These are phyloP conservation scores for Daldinia vernicosa DNA, from an alignment of 495 filamentous ascomycete genomes.

Conservation along the genomic window DNA sequence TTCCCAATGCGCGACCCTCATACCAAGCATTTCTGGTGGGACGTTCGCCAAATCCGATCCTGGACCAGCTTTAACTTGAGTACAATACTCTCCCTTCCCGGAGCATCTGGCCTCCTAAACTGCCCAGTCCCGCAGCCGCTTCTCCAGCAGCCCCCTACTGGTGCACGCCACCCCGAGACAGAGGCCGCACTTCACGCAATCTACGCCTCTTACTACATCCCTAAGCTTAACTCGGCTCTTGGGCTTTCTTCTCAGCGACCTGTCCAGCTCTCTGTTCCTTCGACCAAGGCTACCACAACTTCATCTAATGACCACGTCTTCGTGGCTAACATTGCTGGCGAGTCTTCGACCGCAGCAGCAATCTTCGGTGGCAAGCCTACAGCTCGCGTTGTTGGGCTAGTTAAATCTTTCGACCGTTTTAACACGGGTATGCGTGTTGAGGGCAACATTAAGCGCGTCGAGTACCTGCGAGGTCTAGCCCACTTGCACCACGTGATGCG, in stretches of 20 bases:
- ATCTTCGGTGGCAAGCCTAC: constrained; percentile 77
- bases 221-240: constrained; percentile 81
- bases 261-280: constrained; percentile 65
- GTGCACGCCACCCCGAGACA: constrained; percentile 73
- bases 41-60: constrained; percentile 82
- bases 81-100: constrained; percentile 76
- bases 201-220: constrained; percentile 74
- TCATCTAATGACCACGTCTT: constrained; percentile 66
- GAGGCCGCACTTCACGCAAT: constrained; percentile 74
- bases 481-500: constrained; percentile 90
- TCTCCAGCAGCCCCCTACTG: constrained; percentile 67
- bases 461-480: constrained; percentile 84
- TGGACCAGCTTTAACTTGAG: constrained; percentile 80
- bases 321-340: constrained; percentile 67
- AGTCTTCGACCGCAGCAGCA: constrained; percentile 56
- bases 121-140: constrained; percentile 70
- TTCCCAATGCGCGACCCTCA: constrained; percentile 72
- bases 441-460: constrained; percentile 77
- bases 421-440: constrained; percentile 92
- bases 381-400: constrained; percentile 84
- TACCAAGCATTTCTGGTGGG: constrained; percentile 92
- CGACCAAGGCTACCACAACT: constrained; percentile 59
- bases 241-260: constrained; percentile 71
- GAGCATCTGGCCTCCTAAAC: constrained; percentile 76
- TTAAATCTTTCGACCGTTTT: constrained; percentile 90